Evolutionary conservation across 2,329 filamentous ascomycete genomes (phyloP).

Genomic region (Phialophora chinensis): DNA sequence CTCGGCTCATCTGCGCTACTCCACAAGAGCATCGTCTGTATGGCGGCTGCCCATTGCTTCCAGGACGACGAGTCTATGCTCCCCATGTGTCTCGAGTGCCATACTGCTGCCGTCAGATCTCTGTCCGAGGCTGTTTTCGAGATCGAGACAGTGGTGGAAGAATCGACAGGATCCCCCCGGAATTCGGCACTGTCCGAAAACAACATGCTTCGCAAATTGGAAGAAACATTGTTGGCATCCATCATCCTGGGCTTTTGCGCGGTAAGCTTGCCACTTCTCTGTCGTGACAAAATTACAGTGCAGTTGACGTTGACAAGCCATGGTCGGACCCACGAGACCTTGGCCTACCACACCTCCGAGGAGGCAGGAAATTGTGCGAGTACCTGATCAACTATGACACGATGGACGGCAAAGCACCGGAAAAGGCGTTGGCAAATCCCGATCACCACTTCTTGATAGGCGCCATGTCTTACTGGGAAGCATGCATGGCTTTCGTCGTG

Average conservation of each 20-base stretch:
- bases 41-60: constrained; percentile 27
- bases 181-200: constrained; percentile 23
- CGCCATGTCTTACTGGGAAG: constrained; percentile 30
- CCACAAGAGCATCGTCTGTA: constrained; percentile 29
- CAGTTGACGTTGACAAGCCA: constrained; percentile 22
- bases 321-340: constrained; percentile 30
- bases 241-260: constrained; percentile 29
- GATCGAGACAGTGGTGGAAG: constrained; percentile 25
- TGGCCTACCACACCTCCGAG: constrained; percentile 27
- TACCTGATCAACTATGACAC: constrained; percentile 27
- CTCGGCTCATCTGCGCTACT: constrained; percentile 25
- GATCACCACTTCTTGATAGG: constrained; percentile 29
- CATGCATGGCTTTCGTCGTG: constrained; percentile 29
- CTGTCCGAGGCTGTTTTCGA: constrained; percentile 26
- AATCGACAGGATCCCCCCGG: constrained; percentile 21
- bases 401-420: constrained; percentile 23
- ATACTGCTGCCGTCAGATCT: constrained; percentile 25
- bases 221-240: constrained; percentile 27
- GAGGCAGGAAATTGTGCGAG: constrained; percentile 27
- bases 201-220: constrained; percentile 27
- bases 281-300: not conserved
- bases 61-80: constrained; percentile 30
- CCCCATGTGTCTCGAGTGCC: constrained; percentile 26
- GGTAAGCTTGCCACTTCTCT: no score
- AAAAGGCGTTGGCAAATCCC: constrained; percentile 26